These are phyloP conservation scores for Aspergillus quadricinctus DNA, from an alignment of 2,329 filamentous ascomycete genomes.

Conservation along the genomic window DNA sequence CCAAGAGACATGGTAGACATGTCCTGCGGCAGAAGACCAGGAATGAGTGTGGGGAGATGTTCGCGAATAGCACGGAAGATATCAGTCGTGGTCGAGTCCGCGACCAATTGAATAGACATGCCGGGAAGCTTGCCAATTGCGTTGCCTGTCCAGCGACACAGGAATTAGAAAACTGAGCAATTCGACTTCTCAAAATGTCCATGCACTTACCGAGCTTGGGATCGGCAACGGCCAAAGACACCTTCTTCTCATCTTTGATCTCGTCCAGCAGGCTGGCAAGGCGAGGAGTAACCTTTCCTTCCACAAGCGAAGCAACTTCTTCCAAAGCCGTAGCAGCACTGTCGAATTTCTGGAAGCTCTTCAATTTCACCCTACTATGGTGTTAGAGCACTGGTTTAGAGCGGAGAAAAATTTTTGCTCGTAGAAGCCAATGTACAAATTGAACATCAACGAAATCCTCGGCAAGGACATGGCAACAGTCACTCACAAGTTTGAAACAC, in stretches of 20 bases:
- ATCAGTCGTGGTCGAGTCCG: slow-evolving; percentile 77
- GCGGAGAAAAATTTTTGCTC: slow-evolving; percentile 24
- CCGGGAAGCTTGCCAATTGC: slow-evolving; percentile 89
- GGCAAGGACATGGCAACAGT: slow-evolving; percentile 1
- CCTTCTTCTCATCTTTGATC: slow-evolving; percentile 97
- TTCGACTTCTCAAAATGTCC: background rate
- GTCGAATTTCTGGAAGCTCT: slow-evolving; percentile 96
- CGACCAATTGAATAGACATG: slow-evolving; percentile 77
- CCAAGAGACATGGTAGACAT: slow-evolving; percentile 92
- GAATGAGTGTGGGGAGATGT: slow-evolving; percentile 84
- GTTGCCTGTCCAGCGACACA: slow-evolving; percentile 50
- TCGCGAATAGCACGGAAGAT: slow-evolving; percentile 92
- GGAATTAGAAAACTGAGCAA: slow-evolving; percentile 10
- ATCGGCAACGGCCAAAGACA: slow-evolving; percentile 88
- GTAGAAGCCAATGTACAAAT: background rate
- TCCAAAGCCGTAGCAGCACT: slow-evolving; percentile 85
- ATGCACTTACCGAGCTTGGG: slow-evolving; percentile 66
- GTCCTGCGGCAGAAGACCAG: slow-evolving; percentile 77
- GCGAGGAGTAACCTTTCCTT: slow-evolving; percentile 91
- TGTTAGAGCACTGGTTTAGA: slow-evolving; percentile 20
- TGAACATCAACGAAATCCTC: background rate
- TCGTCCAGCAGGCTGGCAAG: slow-evolving; percentile 76
- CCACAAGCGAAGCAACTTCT: slow-evolving; percentile 81
- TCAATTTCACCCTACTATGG: slow-evolving; percentile 72
- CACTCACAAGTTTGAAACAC: slow-evolving; percentile 78